phyloP scores from a whole-genome alignment of 805 yeast genomes.

The Saccharomyces mikatae region DNA sequence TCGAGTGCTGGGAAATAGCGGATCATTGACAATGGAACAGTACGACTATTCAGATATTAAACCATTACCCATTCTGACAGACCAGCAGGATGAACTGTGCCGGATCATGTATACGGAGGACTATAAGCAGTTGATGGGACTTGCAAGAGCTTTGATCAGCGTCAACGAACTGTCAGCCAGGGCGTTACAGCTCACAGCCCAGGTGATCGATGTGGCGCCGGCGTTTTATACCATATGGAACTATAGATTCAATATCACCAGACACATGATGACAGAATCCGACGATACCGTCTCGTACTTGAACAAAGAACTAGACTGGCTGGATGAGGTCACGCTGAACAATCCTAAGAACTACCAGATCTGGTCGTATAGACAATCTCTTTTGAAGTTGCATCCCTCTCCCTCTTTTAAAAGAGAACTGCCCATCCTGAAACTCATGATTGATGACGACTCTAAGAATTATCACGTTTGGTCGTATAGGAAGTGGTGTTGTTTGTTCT shows the following conservation, averaged over 20 bases:
- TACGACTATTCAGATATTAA: conserved; percentile 36
- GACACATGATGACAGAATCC: conserved; percentile 29
- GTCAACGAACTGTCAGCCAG: conserved; percentile 58
- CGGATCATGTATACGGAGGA: conserved; percentile 66
- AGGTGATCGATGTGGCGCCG: conserved; percentile 60
- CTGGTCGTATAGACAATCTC: conserved; percentile 84
- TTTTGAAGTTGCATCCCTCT: conserved; percentile 37
- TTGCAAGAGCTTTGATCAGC: conserved; percentile 51
- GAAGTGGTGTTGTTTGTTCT: conserved; percentile 67
- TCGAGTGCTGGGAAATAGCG: neutral
- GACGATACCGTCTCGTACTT: conserved; percentile 9
- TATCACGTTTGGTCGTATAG: conserved; percentile 95
- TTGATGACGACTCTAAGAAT: conserved; percentile 76
- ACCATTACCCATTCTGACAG: conserved; percentile 38
- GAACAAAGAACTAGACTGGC: conserved; percentile 64
- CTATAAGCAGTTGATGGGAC: conserved; percentile 54
- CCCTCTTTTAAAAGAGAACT: conserved; percentile 44
- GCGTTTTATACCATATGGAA: conserved; percentile 92
- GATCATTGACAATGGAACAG: conserved; percentile 9
- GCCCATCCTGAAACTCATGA: conserved; percentile 57
- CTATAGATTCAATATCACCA: conserved; percentile 50
- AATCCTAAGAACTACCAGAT: conserved; percentile 91
- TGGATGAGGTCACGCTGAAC: conserved; percentile 62
- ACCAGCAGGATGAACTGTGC: conserved; percentile 40
- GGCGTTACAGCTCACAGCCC: conserved; percentile 57